Percentiles rank a stretch among this genome's conserved stretches.
These are phyloP conservation scores for Colletotrichum magnum DNA, from an alignment of 2,329 filamentous ascomycete species.

Conservation along the genomic window DNA sequence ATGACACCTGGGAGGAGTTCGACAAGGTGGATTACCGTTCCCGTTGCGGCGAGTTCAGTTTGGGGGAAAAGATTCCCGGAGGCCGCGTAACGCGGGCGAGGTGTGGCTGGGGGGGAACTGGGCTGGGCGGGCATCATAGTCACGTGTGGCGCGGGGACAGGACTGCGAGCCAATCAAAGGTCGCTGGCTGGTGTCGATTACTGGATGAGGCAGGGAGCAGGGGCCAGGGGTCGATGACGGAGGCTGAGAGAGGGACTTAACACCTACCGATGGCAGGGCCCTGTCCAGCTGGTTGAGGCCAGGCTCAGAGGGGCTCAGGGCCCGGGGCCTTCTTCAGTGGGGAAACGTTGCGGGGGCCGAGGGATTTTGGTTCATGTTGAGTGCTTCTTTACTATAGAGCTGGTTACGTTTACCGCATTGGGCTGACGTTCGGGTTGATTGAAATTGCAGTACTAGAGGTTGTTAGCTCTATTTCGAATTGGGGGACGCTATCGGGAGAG, in stretches of 20 bases:
- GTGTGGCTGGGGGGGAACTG: constrained; percentile 16
- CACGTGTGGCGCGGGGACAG: background rate
- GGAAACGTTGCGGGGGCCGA: constrained; percentile 1
- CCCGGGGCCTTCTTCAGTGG: background rate
- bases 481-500: background rate
- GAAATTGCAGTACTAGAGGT: no score
- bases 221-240: background rate
- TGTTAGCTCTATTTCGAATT: background rate
- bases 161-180: background rate
- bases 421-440: background rate
- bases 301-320: constrained; percentile 27
- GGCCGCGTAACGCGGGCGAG: constrained; percentile 34
- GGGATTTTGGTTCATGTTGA: background rate
- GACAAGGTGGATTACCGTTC: background rate
- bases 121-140: constrained; percentile 12
- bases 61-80: constrained; percentile 2
- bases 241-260: constrained; percentile 4
- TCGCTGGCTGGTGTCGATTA: constrained; percentile 3
- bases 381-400: background rate
- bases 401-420: no score
- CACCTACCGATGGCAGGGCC: background rate
- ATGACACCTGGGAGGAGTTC: background rate
- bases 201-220: constrained; percentile 17
- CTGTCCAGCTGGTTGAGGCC: constrained; percentile 28
- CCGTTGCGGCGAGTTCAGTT: background rate